Base-by-base conservation (phyloP, 371 early-diverging fungal species). In the Lichtheimia ramosa region DNA sequence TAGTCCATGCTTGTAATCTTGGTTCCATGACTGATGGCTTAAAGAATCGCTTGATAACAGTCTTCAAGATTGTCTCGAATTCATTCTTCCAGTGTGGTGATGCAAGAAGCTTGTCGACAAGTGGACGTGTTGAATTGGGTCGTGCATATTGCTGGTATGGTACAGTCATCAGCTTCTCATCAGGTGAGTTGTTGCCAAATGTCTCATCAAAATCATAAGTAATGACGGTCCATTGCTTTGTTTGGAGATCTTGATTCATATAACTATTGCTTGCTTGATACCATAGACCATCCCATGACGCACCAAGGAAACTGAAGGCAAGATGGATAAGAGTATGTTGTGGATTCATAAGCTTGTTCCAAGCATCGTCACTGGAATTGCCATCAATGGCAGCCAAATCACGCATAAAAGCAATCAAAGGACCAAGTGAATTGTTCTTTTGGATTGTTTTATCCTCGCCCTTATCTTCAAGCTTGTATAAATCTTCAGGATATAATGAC, bases 171-270 rank as follows among this genome's bases (percentile, higher is more conserved):
- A 63, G 49, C 0, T 49, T 48, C 14, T 48, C 16, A 50, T 58
- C 59, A 3, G 58, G 59, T 15, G 40, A 3, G 25, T 63, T 54
- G 50, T 77, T 77, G 21, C 83, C 83, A 21, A 77, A 80, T 0
- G 76, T 75, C 51, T 83, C 84, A 48, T 84, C 84, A 56, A 84
- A 84, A 50, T 84, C 84, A 12, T 76, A 81, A 12, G 84, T 77
- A 27, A 82, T 75, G 58, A 79, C 64, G 27, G 68, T 70, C 84
- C 84, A 84, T 53, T 78, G 77, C 28, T 76, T 70, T 21, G 68
- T 60, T 6, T 58, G 51, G 14, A 78, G 59, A 52, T 84, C 73
- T 43, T 84, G 66, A 43, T 77, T 81, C 58, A 84, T 34, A 49
- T 82, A 81, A 63, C 75, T 82, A 61, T 84, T 84, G 46, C 75